phyloP scores from a whole-genome alignment of 208 protist genomes.

The Acanthamoeba lenticulata region DNA sequence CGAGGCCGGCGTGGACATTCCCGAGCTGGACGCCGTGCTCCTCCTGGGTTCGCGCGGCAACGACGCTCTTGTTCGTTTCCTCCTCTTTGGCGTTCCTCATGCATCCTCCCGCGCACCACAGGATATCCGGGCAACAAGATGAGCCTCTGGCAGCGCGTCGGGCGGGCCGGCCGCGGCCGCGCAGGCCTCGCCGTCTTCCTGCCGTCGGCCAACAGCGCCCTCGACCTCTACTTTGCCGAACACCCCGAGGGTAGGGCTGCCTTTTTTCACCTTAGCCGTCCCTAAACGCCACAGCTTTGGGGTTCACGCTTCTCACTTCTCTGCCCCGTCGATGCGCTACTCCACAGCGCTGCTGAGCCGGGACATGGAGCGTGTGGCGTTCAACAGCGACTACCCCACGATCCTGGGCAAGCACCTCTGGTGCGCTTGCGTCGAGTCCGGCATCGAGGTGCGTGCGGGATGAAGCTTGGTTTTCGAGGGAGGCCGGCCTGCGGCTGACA shows the following conservation, averaged over 20 bases:
- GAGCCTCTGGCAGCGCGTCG: conserved; percentile 25
- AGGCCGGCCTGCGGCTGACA: background rate
- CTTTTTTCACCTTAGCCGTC: no score
- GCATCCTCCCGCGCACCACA: background rate
- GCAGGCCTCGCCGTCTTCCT: background rate
- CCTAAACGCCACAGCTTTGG: no score
- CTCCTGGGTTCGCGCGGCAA: background rate
- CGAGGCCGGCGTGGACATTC: background rate
- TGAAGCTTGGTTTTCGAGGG: background rate
- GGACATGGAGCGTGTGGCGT: background rate
- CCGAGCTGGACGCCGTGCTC: background rate
- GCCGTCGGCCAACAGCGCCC: background rate
- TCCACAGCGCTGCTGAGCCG: background rate
- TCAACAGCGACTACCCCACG: conserved; percentile 33
- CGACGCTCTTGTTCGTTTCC: no score
- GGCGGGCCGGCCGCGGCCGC: background rate
- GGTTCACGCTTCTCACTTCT: no score
- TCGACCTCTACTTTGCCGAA: background rate
- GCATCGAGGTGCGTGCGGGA: background rate
- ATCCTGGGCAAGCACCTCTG: conserved; percentile 22
- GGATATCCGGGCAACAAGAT: conserved; percentile 51
- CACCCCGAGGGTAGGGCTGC: background rate
- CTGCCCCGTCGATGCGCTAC: no score
- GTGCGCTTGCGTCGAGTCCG: conserved; percentile 19
- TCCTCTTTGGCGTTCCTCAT: background rate